Evolutionary conservation across 768 basidiomycete species (phyloP), one percentile per base, ranked within the genome.

Genomic region (Rhodosporidiobolus sp.): DNA sequence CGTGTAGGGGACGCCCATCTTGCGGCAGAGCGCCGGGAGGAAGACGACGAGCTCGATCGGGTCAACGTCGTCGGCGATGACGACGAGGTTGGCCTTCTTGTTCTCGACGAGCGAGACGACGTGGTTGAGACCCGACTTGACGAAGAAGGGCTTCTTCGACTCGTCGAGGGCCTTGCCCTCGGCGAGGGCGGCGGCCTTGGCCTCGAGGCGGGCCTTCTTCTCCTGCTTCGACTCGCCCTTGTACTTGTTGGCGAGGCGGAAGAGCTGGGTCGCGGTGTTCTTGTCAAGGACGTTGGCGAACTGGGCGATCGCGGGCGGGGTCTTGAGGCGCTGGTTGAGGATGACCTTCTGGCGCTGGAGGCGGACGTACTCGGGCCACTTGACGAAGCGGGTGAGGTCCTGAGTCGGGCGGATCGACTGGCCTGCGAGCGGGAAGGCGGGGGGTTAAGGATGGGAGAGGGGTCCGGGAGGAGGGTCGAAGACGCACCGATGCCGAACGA

Each of bases 311-410:
- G 95, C 92, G 52, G 95, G 95, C 77, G 95, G 95, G 35, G 96
- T 94, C 87, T 98, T 98, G 78, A 98, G 86, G 79, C 95, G 92
- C 84, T 97, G 93, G 87, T 91, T 85, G 72, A 98, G 89, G 84
- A 98, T 95, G 80, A 97, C 92, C 85, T 97, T 97, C 84, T 97
- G 94, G 81, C 95, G 89, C 81, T 98, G 95, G 57, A 98, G 89
- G 80, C 94, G 92, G 78, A 98, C 88, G 80, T 98, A 98, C 85
- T 94, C 92, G 78, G 95, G 95, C 95, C 95, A 99, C 83, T 96
- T 97, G 84, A 97, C 91, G 85, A 97, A 97, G 82, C 94, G 91
- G 69, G 92, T 95, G 76, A 97, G 83, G 83, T 98, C 95, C 66
- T 87, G 87, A 81, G 86, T 86, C 79, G 89, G 94, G 79, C 89